Base-by-base conservation (phyloP, 202 grass and related monocot species). In the Zizania palustris region DNA sequence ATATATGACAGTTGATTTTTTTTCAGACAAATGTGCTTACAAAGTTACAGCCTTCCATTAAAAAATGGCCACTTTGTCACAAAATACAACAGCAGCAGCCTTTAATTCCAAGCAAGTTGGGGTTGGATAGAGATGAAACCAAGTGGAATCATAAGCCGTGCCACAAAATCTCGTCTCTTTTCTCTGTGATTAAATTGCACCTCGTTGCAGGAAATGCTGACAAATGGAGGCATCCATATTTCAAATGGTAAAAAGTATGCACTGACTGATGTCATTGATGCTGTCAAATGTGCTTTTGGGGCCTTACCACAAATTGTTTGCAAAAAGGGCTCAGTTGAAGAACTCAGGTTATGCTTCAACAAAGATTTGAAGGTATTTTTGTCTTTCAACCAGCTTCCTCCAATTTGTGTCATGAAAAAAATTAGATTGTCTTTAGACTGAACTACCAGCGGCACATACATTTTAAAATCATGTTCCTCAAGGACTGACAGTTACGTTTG, bases 261-360 rank as follows among this genome's bases (percentile, higher is more conserved):
- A 73, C 79, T 92, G 28, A 51, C 49, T 12, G 85, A 92, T 79
- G 79, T 95, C 71, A 77, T 92, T 1, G 34, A 77, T 9, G 76
- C 83, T 56, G 89, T 98, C 72, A 68, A 87, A 46, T 39, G 68
- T 49, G 84, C 83, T 67, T 98, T 98, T 88, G 91, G 95, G 49
- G 91, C 85, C 54, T 77, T 74, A 19, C 91, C 91, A 1, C 77
- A 86, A 46, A 82, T 98, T 59, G 39, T 88, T 42, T 98, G 95
- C 65, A 98, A 81, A 60, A 80, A 66, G n/a, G 85, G 87, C 21
- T 92, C 95, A 40, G 18, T 98, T 46, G 0, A 90, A 85, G 95
- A 98, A 87, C 80, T 95, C 46, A 95, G 87, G 69, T 83, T 98
- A 75, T 98, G 96, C 85, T 95, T 98, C 33, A 71, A 86, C 76